Evolutionary conservation across 148 eudicot species (phyloP).

Genomic region (Limonium bicolor): DNA sequence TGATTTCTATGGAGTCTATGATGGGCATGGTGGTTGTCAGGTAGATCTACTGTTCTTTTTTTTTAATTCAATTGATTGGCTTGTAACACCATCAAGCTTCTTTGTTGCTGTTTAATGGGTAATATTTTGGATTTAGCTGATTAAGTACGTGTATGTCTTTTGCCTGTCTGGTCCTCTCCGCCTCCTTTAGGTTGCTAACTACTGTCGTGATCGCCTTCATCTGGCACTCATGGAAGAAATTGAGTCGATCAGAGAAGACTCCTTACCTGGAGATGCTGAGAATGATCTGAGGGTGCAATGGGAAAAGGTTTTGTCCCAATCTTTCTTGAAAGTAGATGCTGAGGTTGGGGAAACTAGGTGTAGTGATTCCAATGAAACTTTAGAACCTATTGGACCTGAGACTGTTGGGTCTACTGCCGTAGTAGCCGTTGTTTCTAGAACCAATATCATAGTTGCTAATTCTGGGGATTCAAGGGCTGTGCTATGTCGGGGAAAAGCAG

Average conservation of each 20-base stretch:
- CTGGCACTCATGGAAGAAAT: constrained; percentile 33
- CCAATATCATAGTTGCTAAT: constrained; percentile 35
- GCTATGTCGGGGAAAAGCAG: constrained; percentile 36
- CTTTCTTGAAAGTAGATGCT: constrained; percentile 39
- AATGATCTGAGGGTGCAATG: constrained; percentile 21
- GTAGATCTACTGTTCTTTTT: constrained; percentile 6
- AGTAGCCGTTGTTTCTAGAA: constrained; percentile 33
- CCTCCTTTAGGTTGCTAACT: constrained; percentile 48
- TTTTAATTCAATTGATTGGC: background rate
- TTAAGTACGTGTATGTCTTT: background rate
- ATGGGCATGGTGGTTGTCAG: constrained; percentile 60
- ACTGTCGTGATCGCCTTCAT: constrained; percentile 43
- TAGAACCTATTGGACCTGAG: constrained; percentile 33
- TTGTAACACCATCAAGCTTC: no score
- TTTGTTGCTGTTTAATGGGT: background rate
- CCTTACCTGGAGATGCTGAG: constrained; percentile 7
- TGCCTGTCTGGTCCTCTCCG: no score
- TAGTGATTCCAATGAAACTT: constrained; percentile 9
- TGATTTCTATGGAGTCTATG: constrained; percentile 45
- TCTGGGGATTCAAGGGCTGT: constrained; percentile 63
- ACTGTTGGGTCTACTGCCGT: constrained; percentile 56
- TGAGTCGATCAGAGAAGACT: constrained; percentile 15
- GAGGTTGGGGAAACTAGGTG: constrained; percentile 26
- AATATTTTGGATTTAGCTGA: background rate
- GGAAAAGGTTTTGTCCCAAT: constrained; percentile 25